Evolutionary conservation across 2,329 filamentous ascomycete genomes (phyloP).

Genomic region (Beauveria pseudobassiana): DNA sequence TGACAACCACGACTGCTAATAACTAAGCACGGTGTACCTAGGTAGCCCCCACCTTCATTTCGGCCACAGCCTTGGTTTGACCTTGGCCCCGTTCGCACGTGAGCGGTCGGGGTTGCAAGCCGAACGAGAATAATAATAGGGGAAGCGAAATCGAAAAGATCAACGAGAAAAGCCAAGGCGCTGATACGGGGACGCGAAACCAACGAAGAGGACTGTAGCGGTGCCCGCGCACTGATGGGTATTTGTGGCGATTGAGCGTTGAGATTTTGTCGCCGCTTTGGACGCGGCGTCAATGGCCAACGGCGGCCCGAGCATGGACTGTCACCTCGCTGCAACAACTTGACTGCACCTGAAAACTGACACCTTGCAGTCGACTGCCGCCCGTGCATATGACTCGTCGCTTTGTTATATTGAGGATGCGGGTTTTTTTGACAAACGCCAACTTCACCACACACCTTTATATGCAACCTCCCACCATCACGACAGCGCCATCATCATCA

Average conservation of each 20-base stretch:
- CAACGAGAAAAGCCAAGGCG: no score
- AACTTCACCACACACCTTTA: not conserved
- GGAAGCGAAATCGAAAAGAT: not conserved
- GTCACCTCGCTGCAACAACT: not conserved
- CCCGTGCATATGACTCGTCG: constrained; percentile 1
- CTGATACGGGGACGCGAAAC: no score
- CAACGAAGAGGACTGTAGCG: not conserved
- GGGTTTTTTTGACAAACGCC: not conserved
- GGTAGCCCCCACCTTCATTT: constrained; percentile 9
- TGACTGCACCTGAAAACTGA: not conserved
- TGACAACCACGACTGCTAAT: not conserved
- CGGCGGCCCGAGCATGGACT: not conserved
- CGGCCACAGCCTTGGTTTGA: not conserved
- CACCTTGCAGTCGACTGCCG: not conserved
- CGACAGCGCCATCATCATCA: not conserved
- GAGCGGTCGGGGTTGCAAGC: not conserved
- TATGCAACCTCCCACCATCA: no score
- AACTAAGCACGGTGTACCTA: not conserved
- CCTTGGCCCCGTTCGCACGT: constrained; percentile 1
- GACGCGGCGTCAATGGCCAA: not conserved
- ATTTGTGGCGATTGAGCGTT: not conserved
- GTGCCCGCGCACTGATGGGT: no score
- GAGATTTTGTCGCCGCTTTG: not conserved
- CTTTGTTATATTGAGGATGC: no score
- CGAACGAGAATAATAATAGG: not conserved